Percentiles rank a stretch among this genome's conserved stretches.
Conservation (phyloP, 208 protist genomes). For the Trypanosoma platydactyli region DNA sequence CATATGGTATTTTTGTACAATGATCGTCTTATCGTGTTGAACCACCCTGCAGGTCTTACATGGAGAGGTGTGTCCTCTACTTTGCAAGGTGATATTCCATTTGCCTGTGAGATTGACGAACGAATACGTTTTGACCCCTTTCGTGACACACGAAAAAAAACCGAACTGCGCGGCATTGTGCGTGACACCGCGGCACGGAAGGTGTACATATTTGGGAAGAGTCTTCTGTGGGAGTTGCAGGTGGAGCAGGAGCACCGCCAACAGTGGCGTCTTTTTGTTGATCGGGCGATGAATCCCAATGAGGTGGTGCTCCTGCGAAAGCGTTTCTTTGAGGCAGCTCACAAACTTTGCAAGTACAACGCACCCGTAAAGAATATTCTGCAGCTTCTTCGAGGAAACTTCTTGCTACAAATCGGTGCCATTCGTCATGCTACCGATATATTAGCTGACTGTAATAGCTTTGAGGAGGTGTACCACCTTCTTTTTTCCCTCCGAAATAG, state of each 20-base stretch:
- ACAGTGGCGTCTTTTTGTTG: conserved; percentile 79
- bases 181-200: conserved; percentile 47
- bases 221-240: conserved; percentile 55
- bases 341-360: conserved; percentile 43
- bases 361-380: conserved; percentile 20
- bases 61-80: conserved; percentile 42
- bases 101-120: conserved; percentile 72
- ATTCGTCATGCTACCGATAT: conserved; percentile 33
- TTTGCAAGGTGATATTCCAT: conserved; percentile 24
- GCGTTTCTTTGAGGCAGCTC: conserved; percentile 63
- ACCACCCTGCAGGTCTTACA: conserved; percentile 75
- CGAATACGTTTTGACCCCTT: conserved; percentile 76
- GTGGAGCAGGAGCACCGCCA: conserved; percentile 64
- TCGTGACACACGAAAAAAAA: conserved; percentile 25
- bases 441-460: conserved; percentile 62
- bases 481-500: conserved; percentile 32
- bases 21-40: conserved; percentile 72
- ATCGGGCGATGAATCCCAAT: conserved; percentile 47
- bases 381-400: conserved; percentile 51
- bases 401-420: conserved; percentile 46
- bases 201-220: conserved; percentile 57
- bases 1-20: conserved; percentile 93
- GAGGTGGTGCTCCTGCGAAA: conserved; percentile 36
- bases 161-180: conserved; percentile 38
- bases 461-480: conserved; percentile 60